Conservation (phyloP, 2,329 filamentous ascomycete genomes). For the Sordariomycetes sp. region DNA sequence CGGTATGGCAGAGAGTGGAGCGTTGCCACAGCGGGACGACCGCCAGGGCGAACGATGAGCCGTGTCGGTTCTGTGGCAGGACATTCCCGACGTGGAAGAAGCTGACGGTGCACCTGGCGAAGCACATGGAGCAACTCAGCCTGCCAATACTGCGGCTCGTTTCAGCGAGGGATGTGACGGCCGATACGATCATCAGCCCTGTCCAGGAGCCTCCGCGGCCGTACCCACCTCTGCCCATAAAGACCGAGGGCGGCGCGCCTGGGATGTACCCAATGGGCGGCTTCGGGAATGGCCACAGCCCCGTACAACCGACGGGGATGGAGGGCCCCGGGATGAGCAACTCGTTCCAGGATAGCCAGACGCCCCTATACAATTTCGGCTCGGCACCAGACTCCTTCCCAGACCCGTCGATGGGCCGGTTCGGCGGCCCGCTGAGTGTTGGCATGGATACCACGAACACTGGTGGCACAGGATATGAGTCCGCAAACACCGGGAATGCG, state of each 20-base stretch:
- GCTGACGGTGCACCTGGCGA: constrained; percentile 82
- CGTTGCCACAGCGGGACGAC: constrained; percentile 62
- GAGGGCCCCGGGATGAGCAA: neutral
- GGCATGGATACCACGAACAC: neutral
- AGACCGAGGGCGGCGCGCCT: neutral
- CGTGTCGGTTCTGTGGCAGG: constrained; percentile 80
- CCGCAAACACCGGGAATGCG: neutral
- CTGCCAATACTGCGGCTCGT: constrained; percentile 64
- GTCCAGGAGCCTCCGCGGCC: constrained; percentile 43
- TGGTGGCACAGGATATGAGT: neutral
- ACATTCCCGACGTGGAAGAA: constrained; percentile 82
- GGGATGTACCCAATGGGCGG: neutral
- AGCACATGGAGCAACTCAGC: constrained; percentile 89
- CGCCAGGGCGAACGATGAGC: constrained; percentile 59
- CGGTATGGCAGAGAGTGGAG: constrained; percentile 69
- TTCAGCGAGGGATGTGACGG: constrained; percentile 36
- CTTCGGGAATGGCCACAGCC: constrained; percentile 11
- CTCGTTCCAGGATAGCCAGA: neutral
- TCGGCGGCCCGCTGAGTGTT: neutral
- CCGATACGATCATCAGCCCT: constrained; percentile 58
- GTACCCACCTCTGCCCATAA: constrained; percentile 3
- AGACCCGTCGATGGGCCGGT: neutral
- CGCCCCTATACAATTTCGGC: neutral
- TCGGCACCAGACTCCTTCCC: neutral
- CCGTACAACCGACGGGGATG: neutral